phyloP scores from a whole-genome alignment of 495 filamentous ascomycete species.

The Penicillium odoratum region DNA sequence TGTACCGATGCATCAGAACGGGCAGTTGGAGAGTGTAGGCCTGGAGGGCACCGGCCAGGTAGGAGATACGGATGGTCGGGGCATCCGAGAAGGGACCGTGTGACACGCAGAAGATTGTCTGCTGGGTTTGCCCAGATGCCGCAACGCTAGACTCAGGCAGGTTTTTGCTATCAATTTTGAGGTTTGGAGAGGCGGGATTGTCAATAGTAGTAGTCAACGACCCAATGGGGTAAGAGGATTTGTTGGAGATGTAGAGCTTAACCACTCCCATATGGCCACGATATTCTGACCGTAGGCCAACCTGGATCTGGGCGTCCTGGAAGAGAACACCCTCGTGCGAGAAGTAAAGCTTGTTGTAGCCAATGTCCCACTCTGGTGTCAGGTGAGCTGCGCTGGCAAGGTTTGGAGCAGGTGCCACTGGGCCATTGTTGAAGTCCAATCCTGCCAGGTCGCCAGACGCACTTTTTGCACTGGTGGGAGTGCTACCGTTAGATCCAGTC shows the following conservation, averaged over 20 bases:
- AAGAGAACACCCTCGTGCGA: slow-evolving; percentile 84
- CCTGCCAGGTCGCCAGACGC: slow-evolving; percentile 69
- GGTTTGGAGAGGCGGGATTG: slow-evolving; percentile 65
- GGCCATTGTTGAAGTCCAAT: slow-evolving; percentile 71
- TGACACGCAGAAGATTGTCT: slow-evolving; percentile 91
- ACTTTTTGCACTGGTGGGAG: slow-evolving; percentile 28
- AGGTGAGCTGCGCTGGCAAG: slow-evolving; percentile 90
- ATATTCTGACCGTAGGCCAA: slow-evolving; percentile 92
- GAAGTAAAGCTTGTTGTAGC: slow-evolving; percentile 83
- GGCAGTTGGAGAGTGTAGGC: slow-evolving; percentile 90
- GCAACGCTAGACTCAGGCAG: slow-evolving; percentile 81
- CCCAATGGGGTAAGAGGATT: slow-evolving; percentile 75
- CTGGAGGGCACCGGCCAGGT: slow-evolving; percentile 90
- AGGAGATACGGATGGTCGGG: slow-evolving; percentile 91
- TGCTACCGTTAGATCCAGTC: slow-evolving; percentile 46
- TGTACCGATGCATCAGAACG: slow-evolving; percentile 88
- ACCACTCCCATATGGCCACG: slow-evolving; percentile 90
- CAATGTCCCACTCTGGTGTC: slow-evolving; percentile 90
- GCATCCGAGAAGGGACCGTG: slow-evolving; percentile 77
- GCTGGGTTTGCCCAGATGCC: slow-evolving; percentile 77
- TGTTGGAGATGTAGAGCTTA: slow-evolving; percentile 94
- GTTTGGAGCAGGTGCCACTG: slow-evolving; percentile 67
- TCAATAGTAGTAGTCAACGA: slow-evolving; percentile 95
- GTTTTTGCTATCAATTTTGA: slow-evolving; percentile 82
- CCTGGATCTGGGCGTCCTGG: slow-evolving; percentile 90